Conservation (phyloP, 768 basidiomycete species). For the Tubosaeta sp. region DNA sequence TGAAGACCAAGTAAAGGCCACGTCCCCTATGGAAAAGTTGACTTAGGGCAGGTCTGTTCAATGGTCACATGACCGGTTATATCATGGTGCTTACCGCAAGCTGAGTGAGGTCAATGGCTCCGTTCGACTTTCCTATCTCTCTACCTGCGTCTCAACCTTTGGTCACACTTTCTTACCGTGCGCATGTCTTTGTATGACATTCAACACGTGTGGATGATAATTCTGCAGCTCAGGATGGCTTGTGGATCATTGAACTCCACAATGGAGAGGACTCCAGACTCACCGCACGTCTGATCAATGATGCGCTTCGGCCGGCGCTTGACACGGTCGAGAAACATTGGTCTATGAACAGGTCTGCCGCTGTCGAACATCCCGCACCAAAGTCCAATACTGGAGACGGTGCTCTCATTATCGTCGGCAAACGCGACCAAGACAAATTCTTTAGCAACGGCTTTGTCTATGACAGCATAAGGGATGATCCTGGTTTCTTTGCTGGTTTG, state of each 20-base stretch:
- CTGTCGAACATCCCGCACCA: conserved; percentile 36
- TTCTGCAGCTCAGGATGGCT: conserved; percentile 37
- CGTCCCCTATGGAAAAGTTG: conserved; percentile 21
- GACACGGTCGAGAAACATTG: conserved; percentile 72
- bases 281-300: conserved; percentile 51
- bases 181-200: conserved; percentile 9
- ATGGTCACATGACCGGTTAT: conserved; percentile 15
- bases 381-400: conserved; percentile 44
- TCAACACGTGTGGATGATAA: background rate
- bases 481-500: conserved; percentile 64
- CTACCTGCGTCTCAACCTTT: conserved; percentile 50
- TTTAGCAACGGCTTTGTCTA: conserved; percentile 84
- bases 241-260: conserved; percentile 81
- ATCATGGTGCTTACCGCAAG: background rate
- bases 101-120: conserved; percentile 2
- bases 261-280: conserved; percentile 74
- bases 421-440: conserved; percentile 76
- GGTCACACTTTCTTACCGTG: conserved; percentile 68
- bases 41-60: conserved; percentile 25
- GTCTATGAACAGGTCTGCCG: conserved; percentile 48
- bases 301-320: conserved; percentile 64
- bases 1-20: conserved; percentile 11
- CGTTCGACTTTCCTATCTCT: conserved; percentile 33
- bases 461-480: conserved; percentile 45
- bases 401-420: conserved; percentile 74